Base-by-base conservation (phyloP, 805 yeast species). In the Alloascoidea africana region DNA sequence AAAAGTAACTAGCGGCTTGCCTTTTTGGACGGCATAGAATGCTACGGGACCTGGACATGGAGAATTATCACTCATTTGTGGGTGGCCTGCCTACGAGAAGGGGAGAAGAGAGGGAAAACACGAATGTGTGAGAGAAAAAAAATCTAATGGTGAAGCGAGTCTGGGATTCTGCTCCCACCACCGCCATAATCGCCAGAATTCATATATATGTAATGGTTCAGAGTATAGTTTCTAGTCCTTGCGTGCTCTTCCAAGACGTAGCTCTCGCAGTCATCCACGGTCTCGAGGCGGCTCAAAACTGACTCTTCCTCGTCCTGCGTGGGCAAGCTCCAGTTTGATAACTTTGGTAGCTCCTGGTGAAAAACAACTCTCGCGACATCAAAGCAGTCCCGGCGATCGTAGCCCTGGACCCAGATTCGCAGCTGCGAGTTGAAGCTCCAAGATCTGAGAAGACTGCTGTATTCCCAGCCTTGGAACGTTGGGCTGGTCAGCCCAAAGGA, bases 401-500 rank as follows among this genome's bases (percentile, higher is more conserved):
- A 8, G n/a, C n/a, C 30, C 8, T 23, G 8, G n/a, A 23, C 30
- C 30, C 30, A 23, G 8, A 23, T 23, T 23, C 30, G 8, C n/a
- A 23, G n/a, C 8, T 23, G 13, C 8, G 30, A 23, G 30, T 23
- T 23, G n/a, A n/a, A n/a, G n/a, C n/a, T n/a, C n/a, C n/a, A n/a
- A n/a, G n/a, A n/a, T n/a, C n/a, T n/a, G n/a, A n/a, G n/a, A n/a
- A n/a, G n/a, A n/a, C n/a, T n/a, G n/a, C n/a, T n/a, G n/a, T n/a
- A 49, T n/a, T 14, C 14, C 49, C 49, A 36, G 38, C 16, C 46
- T 56, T 37, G 4, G 46, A 38, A 43, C 40, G 46, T 4, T 27
- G 43, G 8, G 46, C 49, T 37, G 27, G 36, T 32, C 38, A 27
- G 48, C 3, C 27, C 30, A n/a, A n/a, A n/a, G n/a, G 33, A 35